Evolutionary conservation across 1,284 basidiomycete genomes (phyloP).

Genomic region (Peniophora sp.): DNA sequence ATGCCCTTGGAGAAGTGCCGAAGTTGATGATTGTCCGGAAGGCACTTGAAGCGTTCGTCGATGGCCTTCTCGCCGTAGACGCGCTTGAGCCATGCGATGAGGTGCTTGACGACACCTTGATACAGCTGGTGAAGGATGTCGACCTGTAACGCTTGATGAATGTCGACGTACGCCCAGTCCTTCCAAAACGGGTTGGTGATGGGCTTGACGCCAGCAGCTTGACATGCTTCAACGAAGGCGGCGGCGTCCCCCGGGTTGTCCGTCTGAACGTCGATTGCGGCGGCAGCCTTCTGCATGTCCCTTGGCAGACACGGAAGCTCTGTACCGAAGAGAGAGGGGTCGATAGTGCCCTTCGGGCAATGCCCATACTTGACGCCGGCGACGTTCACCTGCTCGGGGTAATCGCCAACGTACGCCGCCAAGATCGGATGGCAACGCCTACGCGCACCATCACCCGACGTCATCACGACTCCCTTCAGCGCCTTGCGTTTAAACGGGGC

Average conservation of each 20-base stretch:
- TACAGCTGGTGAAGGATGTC: conserved; percentile 30
- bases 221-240: not conserved
- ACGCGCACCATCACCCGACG: conserved; percentile 13
- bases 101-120: conserved; percentile 11
- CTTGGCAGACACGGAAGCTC: not conserved
- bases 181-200: conserved; percentile 26
- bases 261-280: not conserved
- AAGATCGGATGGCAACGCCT: conserved; percentile 20
- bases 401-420: conserved; percentile 17
- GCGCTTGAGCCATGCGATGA: conserved; percentile 2
- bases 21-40: conserved; percentile 14
- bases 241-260: not conserved
- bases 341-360: conserved; percentile 11
- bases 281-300: not conserved
- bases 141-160: conserved; percentile 22
- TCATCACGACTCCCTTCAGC: not conserved
- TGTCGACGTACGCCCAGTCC: conserved; percentile 20
- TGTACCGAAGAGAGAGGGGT: not conserved
- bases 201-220: conserved; percentile 3
- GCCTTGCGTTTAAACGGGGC: not conserved
- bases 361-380: conserved; percentile 9
- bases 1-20: conserved; percentile 18
- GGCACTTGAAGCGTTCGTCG: conserved; percentile 1
- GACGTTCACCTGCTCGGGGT: conserved; percentile 11
- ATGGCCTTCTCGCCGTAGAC: conserved; percentile 1